Percentiles rank a stretch among this genome's conserved stretches.
phyloP scores from a whole-genome alignment of 179 eudicot species.

The Spergularia azorica region DNA sequence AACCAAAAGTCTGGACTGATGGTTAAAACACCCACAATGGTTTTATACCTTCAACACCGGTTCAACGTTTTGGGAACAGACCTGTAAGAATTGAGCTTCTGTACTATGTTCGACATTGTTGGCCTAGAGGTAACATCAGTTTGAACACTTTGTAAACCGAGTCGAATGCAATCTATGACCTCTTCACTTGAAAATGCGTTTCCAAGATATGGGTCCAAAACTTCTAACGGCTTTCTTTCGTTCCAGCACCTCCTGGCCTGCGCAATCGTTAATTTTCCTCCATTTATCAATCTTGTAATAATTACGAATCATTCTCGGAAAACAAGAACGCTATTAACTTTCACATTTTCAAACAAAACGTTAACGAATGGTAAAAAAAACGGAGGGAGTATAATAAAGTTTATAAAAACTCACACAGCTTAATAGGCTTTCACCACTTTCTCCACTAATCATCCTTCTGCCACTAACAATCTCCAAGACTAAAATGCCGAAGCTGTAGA shows the following conservation, averaged over 20 bases:
- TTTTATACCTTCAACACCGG: too few species aligned
- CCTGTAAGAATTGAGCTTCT: constrained; percentile 5
- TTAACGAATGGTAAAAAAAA: too few species aligned
- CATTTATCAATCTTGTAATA: too few species aligned
- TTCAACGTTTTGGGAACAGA: too few species aligned
- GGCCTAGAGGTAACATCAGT: constrained; percentile 16
- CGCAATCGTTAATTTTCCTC: too few species aligned
- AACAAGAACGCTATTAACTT: too few species aligned
- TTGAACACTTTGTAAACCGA: constrained; percentile 20
- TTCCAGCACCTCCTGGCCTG: constrained; percentile 31
- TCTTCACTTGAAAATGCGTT: constrained; percentile 20
- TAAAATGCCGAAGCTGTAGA: constrained; percentile 31
- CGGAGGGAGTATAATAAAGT: too few species aligned
- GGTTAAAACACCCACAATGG: too few species aligned
- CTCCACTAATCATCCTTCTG: constrained; percentile 9
- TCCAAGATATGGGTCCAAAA: constrained; percentile 16
- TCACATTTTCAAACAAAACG: too few species aligned
- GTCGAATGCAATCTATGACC: constrained; percentile 21
- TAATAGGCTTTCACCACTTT: constrained; percentile 16
- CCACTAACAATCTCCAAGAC: constrained; percentile 33
- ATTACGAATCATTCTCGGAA: background rate
- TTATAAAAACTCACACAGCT: constrained; percentile 24
- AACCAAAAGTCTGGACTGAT: too few species aligned
- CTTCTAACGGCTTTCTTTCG: constrained; percentile 6
- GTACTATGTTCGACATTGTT: constrained; percentile 6